These are phyloP conservation scores for Caloboletus firmus DNA, from an alignment of 1,284 basidiomycete genomes.

Conservation along the genomic window DNA sequence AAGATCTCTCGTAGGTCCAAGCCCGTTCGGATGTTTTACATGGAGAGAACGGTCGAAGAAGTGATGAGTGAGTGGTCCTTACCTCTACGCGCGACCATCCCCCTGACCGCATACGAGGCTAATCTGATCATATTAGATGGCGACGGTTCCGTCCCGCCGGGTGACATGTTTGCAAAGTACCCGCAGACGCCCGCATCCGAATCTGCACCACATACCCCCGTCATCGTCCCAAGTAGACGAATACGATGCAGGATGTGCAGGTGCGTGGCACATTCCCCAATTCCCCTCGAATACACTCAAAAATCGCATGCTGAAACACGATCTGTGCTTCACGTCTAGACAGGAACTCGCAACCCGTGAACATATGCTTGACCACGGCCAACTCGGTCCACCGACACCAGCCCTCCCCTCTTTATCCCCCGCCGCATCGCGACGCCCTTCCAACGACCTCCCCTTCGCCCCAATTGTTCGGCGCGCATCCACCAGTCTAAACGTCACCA, in stretches of 20 bases:
- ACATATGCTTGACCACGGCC: conserved; percentile 90
- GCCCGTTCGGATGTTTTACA: conserved; percentile 75
- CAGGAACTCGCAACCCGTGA: conserved; percentile 85
- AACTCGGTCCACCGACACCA: conserved; percentile 66
- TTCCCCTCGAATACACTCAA: neutral
- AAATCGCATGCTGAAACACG: neutral
- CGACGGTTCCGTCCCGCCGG: conserved; percentile 61
- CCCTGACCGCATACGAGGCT: neutral
- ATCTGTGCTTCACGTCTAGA: conserved; percentile 37
- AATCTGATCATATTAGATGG: conserved; percentile 52
- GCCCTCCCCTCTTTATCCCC: conserved; percentile 46
- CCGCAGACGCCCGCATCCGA: conserved; percentile 61
- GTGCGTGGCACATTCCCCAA: conserved; percentile 37
- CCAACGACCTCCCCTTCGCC: conserved; percentile 30
- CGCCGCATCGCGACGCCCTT: conserved; percentile 50
- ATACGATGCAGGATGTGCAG: conserved; percentile 93
- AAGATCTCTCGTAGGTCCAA: conserved; percentile 70
- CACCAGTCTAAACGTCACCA: conserved; percentile 31
- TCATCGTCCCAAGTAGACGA: conserved; percentile 48
- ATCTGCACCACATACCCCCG: conserved; percentile 61
- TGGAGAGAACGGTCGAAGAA: conserved; percentile 70
- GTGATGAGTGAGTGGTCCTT: conserved; percentile 64
- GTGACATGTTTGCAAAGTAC: conserved; percentile 73
- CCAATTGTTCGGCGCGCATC: conserved; percentile 31
- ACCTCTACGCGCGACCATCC: conserved; percentile 2